Base-by-base conservation (phyloP, 129 eudicot genomes). In the Lonicera japonica region DNA sequence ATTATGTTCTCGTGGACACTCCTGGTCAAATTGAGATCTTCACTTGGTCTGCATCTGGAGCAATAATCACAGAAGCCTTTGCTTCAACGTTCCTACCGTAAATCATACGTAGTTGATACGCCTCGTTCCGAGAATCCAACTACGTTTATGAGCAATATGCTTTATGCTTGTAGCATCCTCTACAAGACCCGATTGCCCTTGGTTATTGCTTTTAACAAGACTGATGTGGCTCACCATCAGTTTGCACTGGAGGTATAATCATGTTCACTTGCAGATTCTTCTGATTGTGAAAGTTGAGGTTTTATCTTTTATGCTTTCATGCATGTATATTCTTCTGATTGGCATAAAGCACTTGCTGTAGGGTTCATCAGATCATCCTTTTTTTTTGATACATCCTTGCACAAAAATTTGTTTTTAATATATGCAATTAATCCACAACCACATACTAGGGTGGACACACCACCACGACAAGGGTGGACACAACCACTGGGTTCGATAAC, bases 11-110 rank as follows among this genome's bases (percentile, higher is more conserved):
- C 55, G 98, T 92, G 67, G 98, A 92, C 78, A 92, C 98, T 29
- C 98, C 98, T 60, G 96, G 98, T 43, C 96, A 92, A 71, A 87
- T 92, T 70, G 98, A 92, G 78, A 92, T 92, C 25, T 92, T 92
- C 78, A 92, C 98, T 38, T 92, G 96, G 98, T 92, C 98, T 63
- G 98, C 98, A 17, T 92, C 96, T 47, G 98, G 98, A 60, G 90
- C 96, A 53, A 84, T 92, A 29, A 92, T 92, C 11, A 87, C 98
- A 1, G 95, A 92, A 71, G 95, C 96, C 25, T 92, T 92, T 78
- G 98, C 98, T 53, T 92, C 96, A 21, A 87, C 95, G 1, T 92
- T 50, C 98, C 98, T 14, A 92, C 96, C 1, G 91, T 92, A 36
- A 66, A 87, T 34, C 96, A 0, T 92, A 92, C 76, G 95, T 92